Evolutionary conservation across 768 basidiomycete genomes (phyloP), one percentile per base, ranked within the genome.

Genomic region (Cystobasidium ongulense): DNA sequence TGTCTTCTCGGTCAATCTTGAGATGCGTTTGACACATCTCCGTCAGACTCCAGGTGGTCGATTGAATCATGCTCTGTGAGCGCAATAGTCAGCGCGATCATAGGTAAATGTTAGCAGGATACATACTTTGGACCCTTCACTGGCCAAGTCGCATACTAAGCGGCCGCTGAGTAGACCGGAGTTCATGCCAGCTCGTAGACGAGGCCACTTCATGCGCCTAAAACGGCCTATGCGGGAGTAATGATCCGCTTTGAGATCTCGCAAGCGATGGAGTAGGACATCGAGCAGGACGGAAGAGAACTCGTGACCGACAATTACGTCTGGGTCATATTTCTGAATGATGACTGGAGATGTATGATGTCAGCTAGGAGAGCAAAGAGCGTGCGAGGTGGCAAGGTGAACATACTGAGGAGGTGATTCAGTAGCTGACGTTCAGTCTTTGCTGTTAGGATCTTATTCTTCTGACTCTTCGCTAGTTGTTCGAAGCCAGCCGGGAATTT

Each of bases 11-110:
- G 65, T 89, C 88, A 74, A 86, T 86, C 75, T 89, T 88, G 75
- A 99, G 86, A 80, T 95, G 90, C 0, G 92, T 90, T 75, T 85
- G 86, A 82, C 91, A 93, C 93, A 99, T 97, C 81, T 99, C 96
- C 10, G 91, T 92, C 66, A 98, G 83, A 1, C 94, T 95, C 96
- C 96, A 99, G 0, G 96, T 98, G 2, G 92, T 97, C 1, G 96
- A 98, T 0, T 88, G 83, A 80, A 99, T 98, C 92, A 97, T 95
- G 25, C 90, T 88, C 92, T 95, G 78, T 23, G 33, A 52, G 41
- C 53, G 25, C 0, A 29, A 23, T 10, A 11, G 36, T 43, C 59
- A 7, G 29, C 46, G 43, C 0, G 4, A 7, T 41, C 25, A 8
- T 2, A 0, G 1, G 39, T 15, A 13, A 1, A 8, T 17, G 35